Evolutionary conservation across 2,329 filamentous ascomycete species (phyloP).

Genomic region (Sporothrix euskadiensis): DNA sequence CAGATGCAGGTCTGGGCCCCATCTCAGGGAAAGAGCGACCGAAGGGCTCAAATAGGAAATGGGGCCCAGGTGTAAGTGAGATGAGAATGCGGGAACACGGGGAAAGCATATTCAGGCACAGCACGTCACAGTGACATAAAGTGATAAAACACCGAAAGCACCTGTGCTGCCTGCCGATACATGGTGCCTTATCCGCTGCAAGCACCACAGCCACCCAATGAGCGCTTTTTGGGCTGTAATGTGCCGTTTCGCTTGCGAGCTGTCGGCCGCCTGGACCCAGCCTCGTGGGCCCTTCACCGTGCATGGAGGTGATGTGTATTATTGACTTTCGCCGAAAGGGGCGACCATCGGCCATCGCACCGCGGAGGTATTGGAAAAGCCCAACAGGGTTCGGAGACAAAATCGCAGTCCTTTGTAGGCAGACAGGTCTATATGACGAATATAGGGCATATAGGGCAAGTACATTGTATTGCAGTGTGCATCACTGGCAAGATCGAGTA

Average conservation of each 20-base stretch:
- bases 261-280: constrained; percentile 4
- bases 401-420: neutral
- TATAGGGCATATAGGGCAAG: neutral
- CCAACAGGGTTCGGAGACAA: neutral
- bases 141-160: neutral
- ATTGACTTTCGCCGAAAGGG: neutral
- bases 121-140: neutral
- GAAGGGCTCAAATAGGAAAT: constrained; percentile 14
- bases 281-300: constrained; percentile 1
- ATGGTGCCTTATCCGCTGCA: neutral
- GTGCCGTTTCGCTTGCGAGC: constrained; percentile 13
- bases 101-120: neutral
- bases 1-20: constrained; percentile 8
- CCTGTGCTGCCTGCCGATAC: neutral
- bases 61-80: constrained; percentile 17
- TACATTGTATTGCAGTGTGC: neutral
- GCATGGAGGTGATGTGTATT: neutral
- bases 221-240: neutral
- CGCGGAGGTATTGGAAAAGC: neutral
- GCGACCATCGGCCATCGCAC: neutral
- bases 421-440: neutral
- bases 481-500: neutral
- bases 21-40: neutral
- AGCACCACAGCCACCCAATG: constrained; percentile 1
- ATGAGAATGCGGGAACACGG: neutral